Evolutionary conservation across 805 yeast species (phyloP).

Genomic region (Wickerhamomyces xylosicus): DNA sequence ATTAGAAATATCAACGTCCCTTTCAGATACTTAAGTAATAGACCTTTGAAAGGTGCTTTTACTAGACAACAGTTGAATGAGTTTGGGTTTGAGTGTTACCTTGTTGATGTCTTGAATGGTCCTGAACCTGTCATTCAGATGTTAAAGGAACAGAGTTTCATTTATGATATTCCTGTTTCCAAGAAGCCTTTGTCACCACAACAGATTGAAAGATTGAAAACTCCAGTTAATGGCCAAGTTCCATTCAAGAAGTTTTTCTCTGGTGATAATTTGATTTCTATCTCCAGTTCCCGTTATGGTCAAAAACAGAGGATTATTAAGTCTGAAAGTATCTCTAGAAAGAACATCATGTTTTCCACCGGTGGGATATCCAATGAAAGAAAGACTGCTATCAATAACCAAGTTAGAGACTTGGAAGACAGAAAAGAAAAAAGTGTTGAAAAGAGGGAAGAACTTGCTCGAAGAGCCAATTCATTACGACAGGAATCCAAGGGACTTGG

Average conservation of each 20-base stretch:
- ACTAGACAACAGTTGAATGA: conserved; percentile 26
- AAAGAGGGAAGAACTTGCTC: background rate
- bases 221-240: conserved; percentile 29
- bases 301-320: conserved; percentile 29
- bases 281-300: conserved; percentile 58
- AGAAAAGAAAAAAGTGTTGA: conserved; percentile 8
- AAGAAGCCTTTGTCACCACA: conserved; percentile 30
- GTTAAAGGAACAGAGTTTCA: conserved; percentile 46
- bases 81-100: conserved; percentile 73
- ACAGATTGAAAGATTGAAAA: conserved; percentile 27
- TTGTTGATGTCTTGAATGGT: conserved; percentile 63
- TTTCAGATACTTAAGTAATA: conserved; percentile 35
- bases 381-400: conserved; percentile 4
- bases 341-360: conserved; percentile 7
- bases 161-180: conserved; percentile 56
- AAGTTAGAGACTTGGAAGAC: conserved; percentile 9
- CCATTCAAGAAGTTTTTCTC: conserved; percentile 49
- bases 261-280: conserved; percentile 40
- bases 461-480: background rate
- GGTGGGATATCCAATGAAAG: conserved; percentile 15
- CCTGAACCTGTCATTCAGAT: conserved; percentile 62
- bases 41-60: conserved; percentile 14
- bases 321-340: conserved; percentile 7
- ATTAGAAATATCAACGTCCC: conserved; percentile 32
- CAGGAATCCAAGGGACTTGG: background rate